Evolutionary conservation across 768 basidiomycete genomes (phyloP), one percentile per base, ranked within the genome.

Genomic region (Pleurotus salmoneostramineus): DNA sequence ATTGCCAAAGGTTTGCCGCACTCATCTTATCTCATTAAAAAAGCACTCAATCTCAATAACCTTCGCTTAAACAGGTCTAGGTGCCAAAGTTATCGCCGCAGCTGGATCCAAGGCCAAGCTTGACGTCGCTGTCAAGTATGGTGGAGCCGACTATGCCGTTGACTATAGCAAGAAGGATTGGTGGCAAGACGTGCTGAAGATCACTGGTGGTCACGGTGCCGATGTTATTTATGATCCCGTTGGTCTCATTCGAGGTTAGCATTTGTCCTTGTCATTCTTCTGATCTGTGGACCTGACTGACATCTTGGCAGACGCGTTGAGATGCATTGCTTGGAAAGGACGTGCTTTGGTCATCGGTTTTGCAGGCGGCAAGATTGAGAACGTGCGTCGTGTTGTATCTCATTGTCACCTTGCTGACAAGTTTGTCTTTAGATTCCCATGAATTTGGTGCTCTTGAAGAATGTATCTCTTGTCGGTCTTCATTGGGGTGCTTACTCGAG

Each of bases 301-400:
- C 8, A 37, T 57, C 6, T 50, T 48, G 37, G 56, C 46, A 91
- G 94, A 93, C 68, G 88, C 82, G 48, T 68, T 98, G 57, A 98
- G 95, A 68, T 96, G 94, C 68, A 91, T 95, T 57, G 91, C 89
- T 0, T 98, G 95, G 87, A 95, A 95, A 69, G 94, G 95, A 0
- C 83, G 96, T 11, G 87, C 90, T 1, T 65, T 99, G 8, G 90
- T 98, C n/a, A 87, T 99, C 52, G 97, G 96, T 5, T 98, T 95
- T 70, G 93, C 90, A 3, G 90, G 81, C 5, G 92, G 92, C 3
- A 71, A 78, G 10, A 93, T 96, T 56, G 93, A 95, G 70, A 91
- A 93, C 77, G 88, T 89, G 50, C 7, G 67, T 56, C 27, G 15
- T 14, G 5, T 44, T 43, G 48, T 27, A 8, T 61, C 3, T 31